Conservation (phyloP, 257 asterid genomes). For the Plectranthus barbatus region DNA sequence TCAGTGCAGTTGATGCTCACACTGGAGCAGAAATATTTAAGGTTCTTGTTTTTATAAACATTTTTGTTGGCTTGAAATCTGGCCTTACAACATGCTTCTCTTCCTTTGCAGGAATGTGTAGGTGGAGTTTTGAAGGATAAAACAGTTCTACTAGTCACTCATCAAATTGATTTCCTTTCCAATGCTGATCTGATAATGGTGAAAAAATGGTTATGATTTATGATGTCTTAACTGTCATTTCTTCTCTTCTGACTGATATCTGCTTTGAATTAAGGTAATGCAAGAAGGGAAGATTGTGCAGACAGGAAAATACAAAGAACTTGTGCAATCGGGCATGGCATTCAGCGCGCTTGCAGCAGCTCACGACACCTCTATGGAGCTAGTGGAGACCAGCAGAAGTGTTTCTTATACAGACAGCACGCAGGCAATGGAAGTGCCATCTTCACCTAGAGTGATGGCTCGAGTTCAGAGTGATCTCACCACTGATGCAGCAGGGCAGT, state of each 20-base stretch:
- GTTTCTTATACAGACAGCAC: neutral
- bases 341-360: constrained; percentile 64
- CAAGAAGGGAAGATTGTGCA: constrained; percentile 62
- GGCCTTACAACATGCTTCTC: neutral
- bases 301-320: constrained; percentile 53
- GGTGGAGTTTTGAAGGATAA: constrained; percentile 51
- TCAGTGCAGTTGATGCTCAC: constrained; percentile 93
- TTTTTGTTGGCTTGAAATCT: neutral
- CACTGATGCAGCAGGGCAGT: constrained; percentile 9
- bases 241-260: neutral
- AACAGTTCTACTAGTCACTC: constrained; percentile 62
- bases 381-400: constrained; percentile 31
- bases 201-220: too few relatives aligned
- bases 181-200: constrained; percentile 66
- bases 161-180: constrained; percentile 69
- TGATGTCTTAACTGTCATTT: neutral
- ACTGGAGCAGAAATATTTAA: constrained; percentile 73
- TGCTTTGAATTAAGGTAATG: constrained; percentile 37
- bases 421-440: constrained; percentile 18
- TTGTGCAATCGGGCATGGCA: constrained; percentile 38
- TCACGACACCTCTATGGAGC: constrained; percentile 58
- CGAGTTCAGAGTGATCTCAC: constrained; percentile 16
- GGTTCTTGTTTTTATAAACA: constrained; percentile 16
- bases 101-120: constrained; percentile 52
- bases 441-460: constrained; percentile 14